phyloP scores from a whole-genome alignment of 2,329 filamentous ascomycete species.

The Aspergillus vadensis region DNA sequence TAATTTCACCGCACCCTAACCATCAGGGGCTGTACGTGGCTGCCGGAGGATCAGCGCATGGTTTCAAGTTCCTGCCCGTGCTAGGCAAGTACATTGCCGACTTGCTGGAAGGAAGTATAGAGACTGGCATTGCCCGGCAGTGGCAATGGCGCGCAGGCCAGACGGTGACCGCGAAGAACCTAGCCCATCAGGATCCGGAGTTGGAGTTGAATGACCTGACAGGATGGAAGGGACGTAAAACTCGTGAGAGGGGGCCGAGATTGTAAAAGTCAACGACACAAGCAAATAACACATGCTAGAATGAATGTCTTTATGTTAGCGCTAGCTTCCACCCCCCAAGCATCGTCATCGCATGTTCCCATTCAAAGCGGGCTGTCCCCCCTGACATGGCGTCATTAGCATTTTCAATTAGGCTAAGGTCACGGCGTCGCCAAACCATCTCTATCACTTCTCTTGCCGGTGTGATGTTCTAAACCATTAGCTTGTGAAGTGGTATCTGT shows the following conservation, averaged over 20 bases:
- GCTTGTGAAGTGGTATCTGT: not conserved
- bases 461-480: slow-evolving; percentile 24
- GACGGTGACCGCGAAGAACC: slow-evolving; percentile 25
- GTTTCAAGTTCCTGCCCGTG: slow-evolving; percentile 34
- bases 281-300: not conserved
- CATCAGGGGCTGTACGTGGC: slow-evolving; percentile 47
- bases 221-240: not conserved
- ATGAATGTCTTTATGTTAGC: slow-evolving; percentile 19
- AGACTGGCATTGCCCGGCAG: slow-evolving; percentile 26
- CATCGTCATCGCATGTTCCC: slow-evolving; percentile 29
- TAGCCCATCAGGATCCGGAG: slow-evolving; percentile 1
- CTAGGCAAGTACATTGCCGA: slow-evolving; percentile 33
- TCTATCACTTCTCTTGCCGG: slow-evolving; percentile 30
- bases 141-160: slow-evolving; percentile 26
- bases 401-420: slow-evolving; percentile 14
- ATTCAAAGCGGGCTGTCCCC: slow-evolving; percentile 21
- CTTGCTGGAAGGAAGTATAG: slow-evolving; percentile 30
- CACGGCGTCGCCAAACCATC: slow-evolving; percentile 32
- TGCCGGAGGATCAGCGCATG: slow-evolving; percentile 34
- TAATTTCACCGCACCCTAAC: slow-evolving; percentile 49
- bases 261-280: not conserved
- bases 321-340: slow-evolving; percentile 30
- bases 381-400: slow-evolving; percentile 24
- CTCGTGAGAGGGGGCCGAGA: not conserved
- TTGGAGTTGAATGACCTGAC: not conserved